Conservation (phyloP, 1,284 basidiomycete genomes). For the Austropuccinia psidii region DNA sequence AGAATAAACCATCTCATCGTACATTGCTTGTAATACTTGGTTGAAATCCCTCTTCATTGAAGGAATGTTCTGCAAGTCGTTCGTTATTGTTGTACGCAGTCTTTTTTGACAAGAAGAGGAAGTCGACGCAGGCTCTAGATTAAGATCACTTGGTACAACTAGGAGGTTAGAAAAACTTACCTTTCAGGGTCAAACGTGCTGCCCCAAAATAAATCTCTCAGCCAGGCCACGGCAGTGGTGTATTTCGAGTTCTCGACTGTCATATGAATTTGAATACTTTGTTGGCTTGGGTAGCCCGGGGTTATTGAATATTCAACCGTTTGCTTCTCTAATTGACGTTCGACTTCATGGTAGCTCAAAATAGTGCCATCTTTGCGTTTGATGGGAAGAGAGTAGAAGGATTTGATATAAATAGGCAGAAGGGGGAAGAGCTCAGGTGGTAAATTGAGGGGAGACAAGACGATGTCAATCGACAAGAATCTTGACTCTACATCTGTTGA, state of each 20-base stretch:
- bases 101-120: conserved; percentile 50
- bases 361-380: conserved; percentile 61
- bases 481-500: conserved; percentile 60
- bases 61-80: conserved; percentile 84
- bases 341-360: conserved; percentile 78
- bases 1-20: conserved; percentile 59
- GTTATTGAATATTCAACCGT: conserved; percentile 76
- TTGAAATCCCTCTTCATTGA: conserved; percentile 84
- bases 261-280: conserved; percentile 67
- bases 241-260: conserved; percentile 77
- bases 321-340: conserved; percentile 80
- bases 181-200: conserved; percentile 75
- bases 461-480: conserved; percentile 65
- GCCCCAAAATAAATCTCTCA: conserved; percentile 81
- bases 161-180: too few relatives aligned
- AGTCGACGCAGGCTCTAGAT: too few relatives aligned
- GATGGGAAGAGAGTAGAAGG: conserved; percentile 85
- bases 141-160: too few relatives aligned
- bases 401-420: conserved; percentile 66
- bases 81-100: conserved; percentile 74
- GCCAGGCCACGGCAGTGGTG: conserved; percentile 73
- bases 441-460: conserved; percentile 54
- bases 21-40: conserved; percentile 67
- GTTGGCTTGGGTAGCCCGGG: conserved; percentile 66
- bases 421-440: conserved; percentile 49